These are phyloP conservation scores for Acanthamoeba healyi DNA, from an alignment of 208 protist species.

Conservation along the genomic window DNA sequence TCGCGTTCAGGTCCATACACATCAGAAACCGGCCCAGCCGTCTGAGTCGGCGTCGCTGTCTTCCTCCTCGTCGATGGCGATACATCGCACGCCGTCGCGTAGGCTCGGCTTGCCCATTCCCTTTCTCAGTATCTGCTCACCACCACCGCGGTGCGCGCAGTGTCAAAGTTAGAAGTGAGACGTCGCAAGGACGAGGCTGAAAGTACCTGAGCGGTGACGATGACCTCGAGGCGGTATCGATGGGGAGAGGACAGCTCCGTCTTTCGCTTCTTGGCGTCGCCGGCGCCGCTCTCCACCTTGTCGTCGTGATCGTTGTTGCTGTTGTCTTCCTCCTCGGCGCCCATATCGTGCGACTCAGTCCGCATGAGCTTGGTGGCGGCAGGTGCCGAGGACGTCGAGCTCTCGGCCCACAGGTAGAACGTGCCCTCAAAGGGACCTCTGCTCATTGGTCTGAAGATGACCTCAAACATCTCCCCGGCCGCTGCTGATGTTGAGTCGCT, in stretches of 20 bases:
- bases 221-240: not conserved
- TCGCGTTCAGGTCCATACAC: too few relatives aligned
- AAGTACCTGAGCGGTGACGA: conserved; percentile 21
- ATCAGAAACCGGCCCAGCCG: conserved; percentile 17
- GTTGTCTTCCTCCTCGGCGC: not conserved
- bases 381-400: too few relatives aligned
- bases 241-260: not conserved
- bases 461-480: conserved; percentile 13
- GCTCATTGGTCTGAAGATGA: conserved; percentile 35
- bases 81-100: conserved; percentile 60
- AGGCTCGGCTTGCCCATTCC: conserved; percentile 65
- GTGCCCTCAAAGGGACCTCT: not conserved
- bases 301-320: not conserved
- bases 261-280: conserved; percentile 10
- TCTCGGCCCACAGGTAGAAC: not conserved
- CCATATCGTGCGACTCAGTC: not conserved
- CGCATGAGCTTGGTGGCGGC: not conserved
- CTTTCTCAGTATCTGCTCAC: not conserved
- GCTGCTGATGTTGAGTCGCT: not conserved
- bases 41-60: conserved; percentile 57
- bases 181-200: too few relatives aligned
- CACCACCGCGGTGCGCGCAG: not conserved
- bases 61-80: conserved; percentile 40
- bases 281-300: not conserved
- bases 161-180: not conserved